phyloP scores from a whole-genome alignment of 2,329 filamentous ascomycete species.

The Lasiodiplodia sp. region DNA sequence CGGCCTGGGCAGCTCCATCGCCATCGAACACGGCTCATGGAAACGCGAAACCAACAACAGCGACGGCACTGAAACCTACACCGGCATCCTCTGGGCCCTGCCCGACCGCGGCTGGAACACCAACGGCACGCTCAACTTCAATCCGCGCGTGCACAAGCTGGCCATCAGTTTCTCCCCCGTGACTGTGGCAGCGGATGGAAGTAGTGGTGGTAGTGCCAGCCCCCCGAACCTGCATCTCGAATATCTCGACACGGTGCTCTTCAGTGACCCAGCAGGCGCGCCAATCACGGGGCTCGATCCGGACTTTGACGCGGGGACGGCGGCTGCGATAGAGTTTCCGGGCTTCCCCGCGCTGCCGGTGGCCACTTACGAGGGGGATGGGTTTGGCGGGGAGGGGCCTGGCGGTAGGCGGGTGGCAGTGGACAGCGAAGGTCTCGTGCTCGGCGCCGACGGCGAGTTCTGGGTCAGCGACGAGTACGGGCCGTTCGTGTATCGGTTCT shows the following conservation, averaged over 20 bases:
- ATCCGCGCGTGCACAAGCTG: slow-evolving; percentile 74
- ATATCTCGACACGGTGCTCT: slow-evolving; percentile 70
- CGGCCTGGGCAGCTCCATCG: slow-evolving; percentile 70
- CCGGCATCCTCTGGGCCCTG: slow-evolving; percentile 67
- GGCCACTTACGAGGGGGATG: slow-evolving; percentile 70
- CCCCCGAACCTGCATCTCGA: slow-evolving; percentile 66
- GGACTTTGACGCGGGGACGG: slow-evolving; percentile 60
- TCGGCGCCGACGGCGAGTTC: slow-evolving; percentile 67
- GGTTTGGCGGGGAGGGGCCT: slow-evolving; percentile 67
- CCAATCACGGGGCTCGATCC: slow-evolving; percentile 71
- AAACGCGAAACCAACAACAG: slow-evolving; percentile 62
- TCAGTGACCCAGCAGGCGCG: slow-evolving; percentile 68
- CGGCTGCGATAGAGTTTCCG: slow-evolving; percentile 58
- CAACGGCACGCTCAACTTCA: slow-evolving; percentile 60
- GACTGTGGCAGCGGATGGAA: slow-evolving; percentile 59
- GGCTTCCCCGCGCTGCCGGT: slow-evolving; percentile 69
- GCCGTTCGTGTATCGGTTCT: slow-evolving; percentile 73
- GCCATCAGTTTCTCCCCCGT: slow-evolving; percentile 64
- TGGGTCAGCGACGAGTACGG: slow-evolving; percentile 76
- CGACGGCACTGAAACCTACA: slow-evolving; percentile 52
- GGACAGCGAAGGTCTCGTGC: slow-evolving; percentile 71
- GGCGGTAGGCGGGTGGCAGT: slow-evolving; percentile 68
- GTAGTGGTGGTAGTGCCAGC: neutral
- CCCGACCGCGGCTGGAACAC: slow-evolving; percentile 80
- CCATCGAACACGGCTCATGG: slow-evolving; percentile 68